Evolutionary conservation across 2,329 filamentous ascomycete genomes (phyloP).

Genomic region (Xylariaceae sp.): DNA sequence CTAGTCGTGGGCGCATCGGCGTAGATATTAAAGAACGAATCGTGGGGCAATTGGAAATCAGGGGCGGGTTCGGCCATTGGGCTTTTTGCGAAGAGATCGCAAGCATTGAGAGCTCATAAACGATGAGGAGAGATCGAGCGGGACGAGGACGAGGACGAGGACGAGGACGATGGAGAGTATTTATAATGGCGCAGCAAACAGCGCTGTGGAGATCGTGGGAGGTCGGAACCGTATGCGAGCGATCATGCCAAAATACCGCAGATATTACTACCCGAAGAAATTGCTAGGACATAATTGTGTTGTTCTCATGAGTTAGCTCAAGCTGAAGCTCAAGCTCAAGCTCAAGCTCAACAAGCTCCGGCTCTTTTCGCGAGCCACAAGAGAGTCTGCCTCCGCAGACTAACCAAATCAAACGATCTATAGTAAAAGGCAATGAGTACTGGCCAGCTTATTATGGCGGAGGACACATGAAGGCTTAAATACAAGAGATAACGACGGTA

Average conservation of each 20-base stretch:
- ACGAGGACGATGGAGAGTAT: slow-evolving; percentile 17
- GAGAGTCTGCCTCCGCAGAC: slow-evolving; percentile 21
- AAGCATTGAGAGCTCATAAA: slow-evolving; percentile 27
- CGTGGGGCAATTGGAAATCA: slow-evolving; percentile 39
- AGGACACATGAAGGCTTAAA: slow-evolving; percentile 19
- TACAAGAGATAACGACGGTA: slow-evolving; percentile 19
- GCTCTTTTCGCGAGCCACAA: slow-evolving; percentile 13
- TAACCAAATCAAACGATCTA: slow-evolving; percentile 20
- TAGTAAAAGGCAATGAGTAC: not conserved
- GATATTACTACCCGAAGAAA: slow-evolving; percentile 28
- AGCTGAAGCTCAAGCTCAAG: too few relatives aligned
- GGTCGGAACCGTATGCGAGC: slow-evolving; percentile 21
- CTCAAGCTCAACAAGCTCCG: slow-evolving; percentile 14
- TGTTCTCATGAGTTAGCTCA: slow-evolving; percentile 21
- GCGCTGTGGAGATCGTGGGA: slow-evolving; percentile 13
- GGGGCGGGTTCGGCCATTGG: slow-evolving; percentile 51
- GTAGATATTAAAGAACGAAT: slow-evolving; percentile 51
- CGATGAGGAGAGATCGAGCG: slow-evolving; percentile 9
- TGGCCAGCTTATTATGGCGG: not conserved
- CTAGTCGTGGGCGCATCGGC: slow-evolving; percentile 39
- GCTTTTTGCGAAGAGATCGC: slow-evolving; percentile 31
- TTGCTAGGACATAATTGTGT: slow-evolving; percentile 37
- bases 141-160: slow-evolving; percentile 17
- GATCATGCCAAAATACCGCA: slow-evolving; percentile 29
- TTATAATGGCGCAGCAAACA: slow-evolving; percentile 23